phyloP scores from a whole-genome alignment of 805 yeast genomes.

The Saturnispora dispora region DNA sequence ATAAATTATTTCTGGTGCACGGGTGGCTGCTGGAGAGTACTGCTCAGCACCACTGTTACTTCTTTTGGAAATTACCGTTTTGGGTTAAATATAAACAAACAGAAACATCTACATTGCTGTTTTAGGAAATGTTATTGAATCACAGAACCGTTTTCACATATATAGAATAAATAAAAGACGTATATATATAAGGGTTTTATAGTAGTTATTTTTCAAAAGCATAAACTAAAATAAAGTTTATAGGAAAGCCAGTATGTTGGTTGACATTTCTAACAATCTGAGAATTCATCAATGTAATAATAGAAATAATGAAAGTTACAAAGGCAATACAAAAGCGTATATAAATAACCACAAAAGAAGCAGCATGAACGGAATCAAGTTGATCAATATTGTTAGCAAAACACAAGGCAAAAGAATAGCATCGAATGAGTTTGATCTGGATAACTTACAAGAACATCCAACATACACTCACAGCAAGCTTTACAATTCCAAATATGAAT shows the following conservation, averaged over 20 bases:
- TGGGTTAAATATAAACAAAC: neutral
- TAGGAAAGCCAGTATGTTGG: constrained; percentile 6
- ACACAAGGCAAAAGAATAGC: neutral
- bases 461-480: neutral
- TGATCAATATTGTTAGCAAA: constrained; percentile 8
- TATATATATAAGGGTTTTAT: neutral
- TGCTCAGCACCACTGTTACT: neutral
- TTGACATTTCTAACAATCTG: constrained; percentile 13
- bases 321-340: neutral
- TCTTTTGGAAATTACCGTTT: neutral
- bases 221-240: neutral
- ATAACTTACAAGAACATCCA: neutral
- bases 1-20: neutral
- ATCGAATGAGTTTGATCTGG: neutral
- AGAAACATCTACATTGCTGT: neutral
- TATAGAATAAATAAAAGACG: neutral
- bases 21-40: neutral
- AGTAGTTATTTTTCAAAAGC: neutral
- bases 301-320: neutral
- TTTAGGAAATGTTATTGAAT: neutral
- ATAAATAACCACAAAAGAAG: neutral
- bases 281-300: neutral
- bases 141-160: neutral
- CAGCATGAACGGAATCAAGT: neutral
- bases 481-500: constrained; percentile 4